Evolutionary conservation across 2,329 filamentous ascomycete species (phyloP).

Genomic region (Myrmaecium sp.): DNA sequence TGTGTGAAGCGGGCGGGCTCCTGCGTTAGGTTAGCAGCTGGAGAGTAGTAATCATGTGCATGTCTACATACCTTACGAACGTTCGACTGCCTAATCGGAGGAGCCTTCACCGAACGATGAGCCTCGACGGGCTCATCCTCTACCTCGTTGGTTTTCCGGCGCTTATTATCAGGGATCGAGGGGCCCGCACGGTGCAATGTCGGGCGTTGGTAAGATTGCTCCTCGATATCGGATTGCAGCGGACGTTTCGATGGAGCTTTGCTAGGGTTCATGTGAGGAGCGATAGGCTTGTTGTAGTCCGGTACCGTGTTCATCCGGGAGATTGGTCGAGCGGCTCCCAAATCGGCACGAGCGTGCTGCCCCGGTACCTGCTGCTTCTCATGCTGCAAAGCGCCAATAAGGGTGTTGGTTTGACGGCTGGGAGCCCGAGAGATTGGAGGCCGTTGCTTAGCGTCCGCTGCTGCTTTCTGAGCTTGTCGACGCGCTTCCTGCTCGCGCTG

Average conservation of each 20-base stretch:
- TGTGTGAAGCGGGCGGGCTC: conserved; percentile 45
- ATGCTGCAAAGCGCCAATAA: conserved; percentile 8
- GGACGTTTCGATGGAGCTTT: conserved; percentile 53
- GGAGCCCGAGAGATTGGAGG: too few relatives aligned
- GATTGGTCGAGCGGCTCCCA: conserved; percentile 33
- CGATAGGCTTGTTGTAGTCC: conserved; percentile 39
- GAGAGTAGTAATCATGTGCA: conserved; percentile 7
- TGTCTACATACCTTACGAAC: conserved; percentile 45
- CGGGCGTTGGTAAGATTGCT: conserved; percentile 34
- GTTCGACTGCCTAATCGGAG: conserved; percentile 68
- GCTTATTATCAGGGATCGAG: conserved; percentile 51
- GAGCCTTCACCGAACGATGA: conserved; percentile 55
- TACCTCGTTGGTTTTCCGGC: conserved; percentile 57
- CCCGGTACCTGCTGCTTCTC: conserved; percentile 11
- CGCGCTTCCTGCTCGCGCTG: conserved; percentile 20
- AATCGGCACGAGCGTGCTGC: conserved; percentile 28
- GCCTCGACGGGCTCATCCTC: conserved; percentile 41
- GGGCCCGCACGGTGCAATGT: conserved; percentile 34
- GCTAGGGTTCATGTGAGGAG: conserved; percentile 47
- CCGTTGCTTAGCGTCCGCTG: conserved; percentile 1
- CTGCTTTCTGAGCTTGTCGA: conserved; percentile 17
- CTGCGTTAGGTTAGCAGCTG: conserved; percentile 19
- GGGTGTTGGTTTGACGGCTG: too few relatives aligned
- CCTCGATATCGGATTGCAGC: conserved; percentile 47
- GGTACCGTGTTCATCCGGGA: conserved; percentile 47